phyloP scores from a whole-genome alignment of 2,329 filamentous ascomycete species.

The Escovopsis sp. region DNA sequence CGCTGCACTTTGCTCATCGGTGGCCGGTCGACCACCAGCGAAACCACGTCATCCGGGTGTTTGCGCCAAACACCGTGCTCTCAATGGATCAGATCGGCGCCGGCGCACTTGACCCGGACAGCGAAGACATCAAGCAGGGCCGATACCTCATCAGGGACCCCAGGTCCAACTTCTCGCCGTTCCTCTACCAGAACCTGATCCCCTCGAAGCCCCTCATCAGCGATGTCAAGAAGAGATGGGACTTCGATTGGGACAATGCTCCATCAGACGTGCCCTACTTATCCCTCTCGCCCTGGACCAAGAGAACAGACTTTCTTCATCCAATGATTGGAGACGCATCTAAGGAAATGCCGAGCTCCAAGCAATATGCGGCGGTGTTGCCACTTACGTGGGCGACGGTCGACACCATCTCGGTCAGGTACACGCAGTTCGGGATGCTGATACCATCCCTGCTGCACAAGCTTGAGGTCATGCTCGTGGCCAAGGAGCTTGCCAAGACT shows the following conservation, averaged over 20 bases:
- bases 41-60: constrained; percentile 30
- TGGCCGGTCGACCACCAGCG: constrained; percentile 21
- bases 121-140: constrained; percentile 9
- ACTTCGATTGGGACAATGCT: constrained; percentile 21
- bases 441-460: constrained; percentile 60
- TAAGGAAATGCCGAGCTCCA: constrained; percentile 18
- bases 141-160: constrained; percentile 27
- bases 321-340: constrained; percentile 7
- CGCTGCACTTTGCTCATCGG: constrained; percentile 34
- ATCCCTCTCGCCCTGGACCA: constrained; percentile 33
- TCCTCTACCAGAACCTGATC: constrained; percentile 26
- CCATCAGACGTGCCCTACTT: constrained; percentile 35
- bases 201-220: constrained; percentile 27
- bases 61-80: constrained; percentile 13
- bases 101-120: constrained; percentile 11
- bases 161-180: constrained; percentile 17
- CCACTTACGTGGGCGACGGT: constrained; percentile 32
- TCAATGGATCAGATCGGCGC: constrained; percentile 18
- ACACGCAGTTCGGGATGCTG: constrained; percentile 41
- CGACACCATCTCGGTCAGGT: constrained; percentile 30
- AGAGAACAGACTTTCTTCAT: constrained; percentile 46
- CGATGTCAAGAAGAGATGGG: constrained; percentile 21
- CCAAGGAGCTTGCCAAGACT: constrained; percentile 35
- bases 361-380: constrained; percentile 29
- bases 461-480: constrained; percentile 51